These are phyloP conservation scores for Allium sativum DNA, from an alignment of 106 monocot species.

Conservation along the genomic window DNA sequence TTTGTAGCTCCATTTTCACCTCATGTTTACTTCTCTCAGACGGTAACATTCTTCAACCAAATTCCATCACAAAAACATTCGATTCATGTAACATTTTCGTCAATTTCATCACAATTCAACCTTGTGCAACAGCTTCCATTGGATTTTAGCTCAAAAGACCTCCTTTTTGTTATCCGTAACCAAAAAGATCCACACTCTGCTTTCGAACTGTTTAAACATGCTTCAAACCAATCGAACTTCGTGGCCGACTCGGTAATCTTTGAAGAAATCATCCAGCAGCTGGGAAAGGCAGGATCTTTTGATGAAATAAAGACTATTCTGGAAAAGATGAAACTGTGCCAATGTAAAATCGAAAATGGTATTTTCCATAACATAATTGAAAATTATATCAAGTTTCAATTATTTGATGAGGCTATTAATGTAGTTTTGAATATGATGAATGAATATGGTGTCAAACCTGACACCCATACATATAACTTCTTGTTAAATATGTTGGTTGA, in stretches of 20 bases:
- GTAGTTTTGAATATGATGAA: constrained; percentile 50
- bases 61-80: not conserved
- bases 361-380: constrained; percentile 48
- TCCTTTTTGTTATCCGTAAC: constrained; percentile 41
- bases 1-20: constrained; percentile 17
- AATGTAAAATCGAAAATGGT: constrained; percentile 32
- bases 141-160: constrained; percentile 43
- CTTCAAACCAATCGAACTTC: constrained; percentile 24
- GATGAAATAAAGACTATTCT: constrained; percentile 41
- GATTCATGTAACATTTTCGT: constrained; percentile 4
- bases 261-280: constrained; percentile 59
- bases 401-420: constrained; percentile 55
- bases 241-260: constrained; percentile 23
- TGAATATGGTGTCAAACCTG: constrained; percentile 38
- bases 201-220: constrained; percentile 43
- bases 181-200: constrained; percentile 46
- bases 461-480: constrained; percentile 45
- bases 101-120: constrained; percentile 2
- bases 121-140: constrained; percentile 26
- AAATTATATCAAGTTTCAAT: constrained; percentile 21
- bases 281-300: constrained; percentile 55
- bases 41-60: no score
- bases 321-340: constrained; percentile 37
- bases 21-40: constrained; percentile 15
- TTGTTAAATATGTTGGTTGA: constrained; percentile 74